Base-by-base conservation (phyloP, 2,329 filamentous ascomycete species). In the Keithomyces neogunnii region DNA sequence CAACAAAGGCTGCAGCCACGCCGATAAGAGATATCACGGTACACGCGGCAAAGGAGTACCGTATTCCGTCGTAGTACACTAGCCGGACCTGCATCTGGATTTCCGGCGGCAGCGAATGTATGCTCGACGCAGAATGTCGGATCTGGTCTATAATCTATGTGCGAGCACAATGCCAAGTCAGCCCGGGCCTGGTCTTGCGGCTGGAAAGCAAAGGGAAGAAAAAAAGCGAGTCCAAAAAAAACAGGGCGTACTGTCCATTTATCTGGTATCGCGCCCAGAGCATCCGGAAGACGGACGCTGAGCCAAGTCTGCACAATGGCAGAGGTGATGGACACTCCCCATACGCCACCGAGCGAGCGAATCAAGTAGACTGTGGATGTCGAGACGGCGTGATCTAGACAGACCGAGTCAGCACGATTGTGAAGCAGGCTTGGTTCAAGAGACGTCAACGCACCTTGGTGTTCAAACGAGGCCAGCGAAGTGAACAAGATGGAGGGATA, bases 331-430 rank as follows among this genome's bases (percentile, higher is more conserved):
- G 82, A 81, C 2, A 85, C 82, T 8, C 82, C 81, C 75, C 80
- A 85, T 13, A 85, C 81, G 0, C 75, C 78, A 2, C 81, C 82
- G 3, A 85, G 66, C 0, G 80, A 84, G 30, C 82, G 76, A 43
- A 85, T 75, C 26, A 85, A 72, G 60, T 85, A 85, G 5, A 83
- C 77, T 0, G 77, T 82, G 2, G 80, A 84, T 2, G 81, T 75
- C 0, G 76, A 78, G 1, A 84, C 80, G 9, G 81, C 80, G 58
- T 85, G 80, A 49, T 84, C 81, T 56, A 42, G 2, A 32, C 3
- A n/a, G 11, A 35, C 11, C 11, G 33, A 30, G 43, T 8, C 5
- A 11, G 3, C 3, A 28, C 13, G 43, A 45, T 11, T 13, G 5
- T 2, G 43, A 5, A 7, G 19, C 28, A 30, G 19, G 10, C 11